Evolutionary conservation across 2,329 filamentous ascomycete species (phyloP).

Genomic region (Escovopsis sp.): DNA sequence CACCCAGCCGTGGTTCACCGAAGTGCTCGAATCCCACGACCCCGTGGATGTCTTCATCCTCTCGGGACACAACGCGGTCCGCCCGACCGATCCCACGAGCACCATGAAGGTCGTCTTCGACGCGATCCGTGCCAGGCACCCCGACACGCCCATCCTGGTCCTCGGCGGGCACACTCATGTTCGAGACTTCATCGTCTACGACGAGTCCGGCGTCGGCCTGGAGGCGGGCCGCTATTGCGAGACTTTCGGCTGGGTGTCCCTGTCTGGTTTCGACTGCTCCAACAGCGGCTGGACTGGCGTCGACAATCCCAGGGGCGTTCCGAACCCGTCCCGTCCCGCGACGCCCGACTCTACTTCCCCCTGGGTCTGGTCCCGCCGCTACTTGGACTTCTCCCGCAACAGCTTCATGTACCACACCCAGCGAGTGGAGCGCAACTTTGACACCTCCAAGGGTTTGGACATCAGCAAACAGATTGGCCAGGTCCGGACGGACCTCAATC

Average conservation of each 20-base stretch:
- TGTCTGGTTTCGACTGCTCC: constrained; percentile 39
- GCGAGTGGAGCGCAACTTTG: constrained; percentile 34
- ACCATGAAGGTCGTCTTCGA: constrained; percentile 34
- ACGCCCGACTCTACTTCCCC: constrained; percentile 21
- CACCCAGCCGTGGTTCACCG: constrained; percentile 44
- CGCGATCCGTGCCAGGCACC: constrained; percentile 41
- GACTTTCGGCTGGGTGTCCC: constrained; percentile 51
- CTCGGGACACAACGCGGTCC: constrained; percentile 47
- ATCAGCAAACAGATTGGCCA: constrained; percentile 35
- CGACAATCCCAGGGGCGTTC: constrained; percentile 21
- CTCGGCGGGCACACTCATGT: constrained; percentile 53
- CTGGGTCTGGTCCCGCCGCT: constrained; percentile 40
- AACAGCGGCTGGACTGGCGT: constrained; percentile 27
- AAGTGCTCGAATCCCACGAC: constrained; percentile 36
- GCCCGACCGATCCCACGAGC: constrained; percentile 26
- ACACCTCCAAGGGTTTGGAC: constrained; percentile 30
- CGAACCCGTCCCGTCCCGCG: constrained; percentile 26
- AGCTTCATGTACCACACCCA: constrained; percentile 49
- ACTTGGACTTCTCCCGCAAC: constrained; percentile 54
- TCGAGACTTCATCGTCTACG: constrained; percentile 49
- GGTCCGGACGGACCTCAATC: constrained; percentile 35
- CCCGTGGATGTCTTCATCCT: constrained; percentile 50
- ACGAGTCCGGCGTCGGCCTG: constrained; percentile 44
- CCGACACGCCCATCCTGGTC: constrained; percentile 45
- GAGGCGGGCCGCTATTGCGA: constrained; percentile 54